A percentile compares a stretch with the other conserved stretches of the same genome.
Evolutionary conservation across 179 eudicot genomes (phyloP).

Genomic region (Corrigiola litoralis): DNA sequence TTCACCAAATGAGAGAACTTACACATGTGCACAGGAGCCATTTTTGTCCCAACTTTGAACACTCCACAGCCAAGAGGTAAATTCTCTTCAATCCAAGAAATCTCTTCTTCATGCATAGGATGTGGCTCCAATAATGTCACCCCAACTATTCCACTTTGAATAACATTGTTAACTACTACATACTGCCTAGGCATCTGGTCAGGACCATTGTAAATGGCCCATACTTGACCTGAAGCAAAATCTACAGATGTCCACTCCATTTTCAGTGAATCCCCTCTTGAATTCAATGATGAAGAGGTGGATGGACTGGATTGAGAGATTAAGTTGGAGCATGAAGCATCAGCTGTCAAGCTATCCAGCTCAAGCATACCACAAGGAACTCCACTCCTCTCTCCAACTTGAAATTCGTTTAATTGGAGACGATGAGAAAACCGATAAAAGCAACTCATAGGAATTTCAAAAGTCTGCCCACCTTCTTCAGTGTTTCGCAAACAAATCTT

Average conservation of each 20-base stretch:
- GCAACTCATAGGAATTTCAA: conserved; percentile 12
- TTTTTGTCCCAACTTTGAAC: conserved; percentile 21
- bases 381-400: conserved; percentile 14
- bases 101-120: conserved; percentile 29
- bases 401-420: conserved; percentile 15
- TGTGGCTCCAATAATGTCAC: conserved; percentile 32
- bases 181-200: conserved; percentile 36
- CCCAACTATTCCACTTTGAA: conserved; percentile 10
- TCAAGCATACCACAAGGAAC: conserved; percentile 14
- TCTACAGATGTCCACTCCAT: conserved; percentile 25
- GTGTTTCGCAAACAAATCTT: conserved; percentile 16
- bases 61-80: conserved; percentile 32
- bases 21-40: conserved; percentile 9
- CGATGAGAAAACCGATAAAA: conserved; percentile 32
- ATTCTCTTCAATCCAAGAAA: conserved; percentile 36
- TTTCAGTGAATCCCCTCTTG: conserved; percentile 13
- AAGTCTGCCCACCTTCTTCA: conserved; percentile 7
- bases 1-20: conserved; percentile 35
- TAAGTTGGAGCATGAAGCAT: not conserved
- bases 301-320: conserved; percentile 1
- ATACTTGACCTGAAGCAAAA: conserved; percentile 30
- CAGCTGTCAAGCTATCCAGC: conserved; percentile 4
- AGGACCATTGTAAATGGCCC: conserved; percentile 31
- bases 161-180: conserved; percentile 18
- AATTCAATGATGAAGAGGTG: not conserved